Percentiles rank a stretch among this genome's conserved stretches.
These are phyloP conservation scores for Ophiognomonia clavigignenti-juglandacearum DNA, from an alignment of 2,329 filamentous ascomycete species.

Conservation along the genomic window DNA sequence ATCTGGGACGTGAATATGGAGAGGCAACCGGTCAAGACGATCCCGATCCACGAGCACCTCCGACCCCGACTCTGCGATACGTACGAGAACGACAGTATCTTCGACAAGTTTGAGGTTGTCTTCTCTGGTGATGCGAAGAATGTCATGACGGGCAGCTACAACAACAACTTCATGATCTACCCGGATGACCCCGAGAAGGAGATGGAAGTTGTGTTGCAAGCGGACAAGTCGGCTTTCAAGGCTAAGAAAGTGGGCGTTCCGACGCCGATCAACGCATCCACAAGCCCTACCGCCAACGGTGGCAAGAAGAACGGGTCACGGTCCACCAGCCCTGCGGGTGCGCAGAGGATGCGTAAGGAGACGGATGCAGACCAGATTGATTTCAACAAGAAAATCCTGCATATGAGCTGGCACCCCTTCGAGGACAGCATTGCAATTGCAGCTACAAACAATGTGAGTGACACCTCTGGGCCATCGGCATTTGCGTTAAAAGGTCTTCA, in stretches of 20 bases:
- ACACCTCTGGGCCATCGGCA: background rate
- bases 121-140: conserved; percentile 98
- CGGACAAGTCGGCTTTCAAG: conserved; percentile 98
- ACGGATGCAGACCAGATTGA: conserved; percentile 99
- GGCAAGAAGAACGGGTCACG: conserved; percentile 85
- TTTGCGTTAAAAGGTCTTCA: background rate
- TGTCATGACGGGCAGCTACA: conserved; percentile 99
- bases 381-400: conserved; percentile 99
- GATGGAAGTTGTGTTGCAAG: conserved; percentile 93
- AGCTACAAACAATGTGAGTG: conserved; percentile 95
- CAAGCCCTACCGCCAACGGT: conserved; percentile 67
- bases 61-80: conserved; percentile 93
- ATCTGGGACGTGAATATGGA: conserved; percentile 99
- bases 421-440: conserved; percentile 99
- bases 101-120: conserved; percentile 99
- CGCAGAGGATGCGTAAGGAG: conserved; percentile 94
- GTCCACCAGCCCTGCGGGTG: conserved; percentile 76
- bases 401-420: conserved; percentile 99
- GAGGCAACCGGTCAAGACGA: conserved; percentile 93
- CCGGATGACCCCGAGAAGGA: conserved; percentile 94
- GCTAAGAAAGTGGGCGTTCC: conserved; percentile 99
- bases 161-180: conserved; percentile 99
- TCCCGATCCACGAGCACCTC: conserved; percentile 96
- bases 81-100: conserved; percentile 99
- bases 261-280: conserved; percentile 85